These are phyloP conservation scores for Gamsiella multidivaricata DNA, from an alignment of 192 early-diverging fungal genomes.

Conservation along the genomic window DNA sequence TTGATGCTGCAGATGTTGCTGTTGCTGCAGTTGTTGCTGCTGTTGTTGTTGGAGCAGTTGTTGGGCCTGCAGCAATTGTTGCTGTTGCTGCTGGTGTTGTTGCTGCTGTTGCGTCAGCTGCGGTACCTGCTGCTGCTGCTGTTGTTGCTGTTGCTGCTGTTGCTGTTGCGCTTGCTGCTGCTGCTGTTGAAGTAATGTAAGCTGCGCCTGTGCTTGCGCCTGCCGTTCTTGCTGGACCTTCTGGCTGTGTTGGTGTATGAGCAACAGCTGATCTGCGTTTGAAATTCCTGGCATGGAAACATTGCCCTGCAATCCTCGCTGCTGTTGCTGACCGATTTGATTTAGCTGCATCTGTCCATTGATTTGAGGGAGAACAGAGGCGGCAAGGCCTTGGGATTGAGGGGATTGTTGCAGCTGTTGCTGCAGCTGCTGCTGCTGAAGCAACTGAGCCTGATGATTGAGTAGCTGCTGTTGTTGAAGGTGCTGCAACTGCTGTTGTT, in stretches of 20 bases:
- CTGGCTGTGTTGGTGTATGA: conserved; percentile 29
- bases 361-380: conserved; percentile 6
- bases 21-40: conserved; percentile 22
- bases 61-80: conserved; percentile 12
- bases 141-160: conserved; percentile 34
- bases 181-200: conserved; percentile 27
- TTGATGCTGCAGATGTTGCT: conserved; percentile 11
- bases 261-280: conserved; percentile 28
- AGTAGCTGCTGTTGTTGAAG: conserved; percentile 3
- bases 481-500: conserved; percentile 9
- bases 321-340: conserved; percentile 7
- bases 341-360: conserved; percentile 11
- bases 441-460: too few species aligned
- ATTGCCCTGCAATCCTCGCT: conserved; percentile 6
- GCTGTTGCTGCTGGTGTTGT: conserved; percentile 6
- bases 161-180: conserved; percentile 37
- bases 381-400: conserved; percentile 4
- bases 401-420: conserved; percentile 27
- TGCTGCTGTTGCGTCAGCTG: not conserved
- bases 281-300: not conserved
- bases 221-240: conserved; percentile 23
- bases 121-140: conserved; percentile 16
- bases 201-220: conserved; percentile 12
- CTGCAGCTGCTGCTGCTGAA: conserved; percentile 6
- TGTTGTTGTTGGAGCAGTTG: conserved; percentile 21